These are phyloP conservation scores for Nosema muscidifuracis DNA, from an alignment of 371 early-diverging fungal species.

Conservation along the genomic window DNA sequence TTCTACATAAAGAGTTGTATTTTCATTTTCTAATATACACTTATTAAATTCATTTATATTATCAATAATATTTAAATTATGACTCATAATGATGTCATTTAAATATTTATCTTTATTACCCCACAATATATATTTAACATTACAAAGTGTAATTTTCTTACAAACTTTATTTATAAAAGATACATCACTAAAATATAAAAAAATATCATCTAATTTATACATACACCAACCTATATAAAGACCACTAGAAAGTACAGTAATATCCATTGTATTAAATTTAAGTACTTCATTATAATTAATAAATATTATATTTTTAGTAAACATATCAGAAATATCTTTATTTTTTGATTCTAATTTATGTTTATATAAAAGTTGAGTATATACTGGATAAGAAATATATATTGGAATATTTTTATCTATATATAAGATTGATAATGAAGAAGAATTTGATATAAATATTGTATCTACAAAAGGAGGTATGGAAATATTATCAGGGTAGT, in stretches of 20 bases:
- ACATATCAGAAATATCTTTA: background rate
- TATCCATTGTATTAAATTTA: background rate
- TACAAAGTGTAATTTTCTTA: background rate
- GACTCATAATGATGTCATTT: too few species aligned
- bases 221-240: background rate
- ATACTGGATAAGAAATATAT: constrained; percentile 53
- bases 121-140: background rate
- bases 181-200: constrained; percentile 1
- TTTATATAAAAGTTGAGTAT: constrained; percentile 49
- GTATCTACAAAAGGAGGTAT: constrained; percentile 11
- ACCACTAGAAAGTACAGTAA: background rate
- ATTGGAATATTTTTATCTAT: constrained; percentile 45
- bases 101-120: background rate
- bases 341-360: background rate
- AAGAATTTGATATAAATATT: constrained; percentile 47
- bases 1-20: background rate
- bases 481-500: background rate
- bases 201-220: background rate
- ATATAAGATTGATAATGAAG: constrained; percentile 53
- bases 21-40: too few species aligned
- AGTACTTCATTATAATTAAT: background rate
- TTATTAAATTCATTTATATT: too few species aligned
- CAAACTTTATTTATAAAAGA: background rate
- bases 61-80: too few species aligned
- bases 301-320: background rate